Evolutionary conservation across 768 basidiomycete genomes (phyloP).

Genomic region (Xerocomus potaroensis): DNA sequence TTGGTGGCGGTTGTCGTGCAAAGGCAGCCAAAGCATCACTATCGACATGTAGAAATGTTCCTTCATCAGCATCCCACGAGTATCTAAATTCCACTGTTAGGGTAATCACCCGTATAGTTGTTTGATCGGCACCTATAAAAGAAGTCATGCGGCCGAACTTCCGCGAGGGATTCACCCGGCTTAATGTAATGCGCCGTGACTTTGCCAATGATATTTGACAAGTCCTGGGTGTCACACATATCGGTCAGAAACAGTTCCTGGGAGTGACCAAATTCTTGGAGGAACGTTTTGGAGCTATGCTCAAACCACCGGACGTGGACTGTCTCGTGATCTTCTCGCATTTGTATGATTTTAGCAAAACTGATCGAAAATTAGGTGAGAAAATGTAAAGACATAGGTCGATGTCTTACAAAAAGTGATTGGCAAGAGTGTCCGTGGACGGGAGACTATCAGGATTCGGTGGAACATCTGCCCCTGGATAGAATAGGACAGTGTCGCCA

Average conservation of each 20-base stretch:
- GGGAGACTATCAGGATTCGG: constrained; percentile 36
- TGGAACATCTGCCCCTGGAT: constrained; percentile 34
- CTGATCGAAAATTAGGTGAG: constrained; percentile 32
- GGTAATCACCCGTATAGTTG: background rate
- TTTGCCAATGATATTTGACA: constrained; percentile 45
- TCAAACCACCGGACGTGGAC: constrained; percentile 75
- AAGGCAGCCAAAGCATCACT: constrained; percentile 13
- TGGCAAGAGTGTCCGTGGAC: constrained; percentile 38
- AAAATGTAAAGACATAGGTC: background rate
- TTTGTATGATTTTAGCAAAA: constrained; percentile 63
- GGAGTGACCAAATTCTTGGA: constrained; percentile 55
- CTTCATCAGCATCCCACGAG: constrained; percentile 43
- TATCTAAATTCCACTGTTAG: constrained; percentile 36
- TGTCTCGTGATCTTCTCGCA: constrained; percentile 38
- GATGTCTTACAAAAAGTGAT: constrained; percentile 59
- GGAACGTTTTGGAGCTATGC: constrained; percentile 58
- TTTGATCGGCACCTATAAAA: constrained; percentile 50
- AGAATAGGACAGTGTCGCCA: constrained; percentile 59
- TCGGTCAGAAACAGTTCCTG: constrained; percentile 64
- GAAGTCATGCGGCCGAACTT: constrained; percentile 38
- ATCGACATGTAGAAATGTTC: constrained; percentile 44
- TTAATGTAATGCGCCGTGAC: constrained; percentile 39
- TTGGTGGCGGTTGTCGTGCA: constrained; percentile 30
- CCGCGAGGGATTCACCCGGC: constrained; percentile 22
- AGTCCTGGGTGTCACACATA: constrained; percentile 43